Conservation (phyloP, 2,329 filamentous ascomycete genomes). For the Blastomyces percursus region DNA sequence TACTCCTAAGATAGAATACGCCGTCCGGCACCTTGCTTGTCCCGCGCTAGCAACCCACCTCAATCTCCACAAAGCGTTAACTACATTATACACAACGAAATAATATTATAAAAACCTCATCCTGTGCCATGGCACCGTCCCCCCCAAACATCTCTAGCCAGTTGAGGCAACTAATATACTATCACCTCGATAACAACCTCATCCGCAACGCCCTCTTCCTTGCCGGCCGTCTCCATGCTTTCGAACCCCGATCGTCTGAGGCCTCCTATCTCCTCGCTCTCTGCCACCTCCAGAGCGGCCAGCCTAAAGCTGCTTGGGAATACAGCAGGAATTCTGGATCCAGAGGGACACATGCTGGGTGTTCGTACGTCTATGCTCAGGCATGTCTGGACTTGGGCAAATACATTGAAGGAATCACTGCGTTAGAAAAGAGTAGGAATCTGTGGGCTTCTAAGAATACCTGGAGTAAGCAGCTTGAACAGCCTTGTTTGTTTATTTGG, state of each 20-base stretch:
- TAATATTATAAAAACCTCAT: conserved; percentile 2
- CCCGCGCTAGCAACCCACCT: neutral
- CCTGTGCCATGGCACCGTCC: conserved; percentile 42
- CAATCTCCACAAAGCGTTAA: neutral
- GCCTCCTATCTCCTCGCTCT: conserved; percentile 72
- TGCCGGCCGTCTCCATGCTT: conserved; percentile 71
- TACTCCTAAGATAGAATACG: neutral
- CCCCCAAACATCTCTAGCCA: conserved; percentile 47
- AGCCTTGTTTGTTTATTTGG: neutral
- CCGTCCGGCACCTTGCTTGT: neutral
- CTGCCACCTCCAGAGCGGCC: conserved; percentile 71
- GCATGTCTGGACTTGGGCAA: conserved; percentile 70
- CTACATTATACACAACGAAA: neutral
- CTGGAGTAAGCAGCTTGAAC: conserved; percentile 51
- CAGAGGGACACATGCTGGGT: conserved; percentile 68
- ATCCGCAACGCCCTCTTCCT: conserved; percentile 89
- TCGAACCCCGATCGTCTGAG: conserved; percentile 71
- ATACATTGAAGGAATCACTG: conserved; percentile 68
- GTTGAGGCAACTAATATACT: conserved; percentile 55
- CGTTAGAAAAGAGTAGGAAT: conserved; percentile 69
- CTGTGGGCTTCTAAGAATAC: conserved; percentile 64
- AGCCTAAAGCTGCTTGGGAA: conserved; percentile 78
- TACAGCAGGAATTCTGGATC: conserved; percentile 60
- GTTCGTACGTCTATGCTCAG: conserved; percentile 84
- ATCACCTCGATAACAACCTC: conserved; percentile 78